Evolutionary conservation across 148 eudicot genomes (phyloP), one percentile per base, ranked within the genome.

Genomic region (Camellia sinensis): DNA sequence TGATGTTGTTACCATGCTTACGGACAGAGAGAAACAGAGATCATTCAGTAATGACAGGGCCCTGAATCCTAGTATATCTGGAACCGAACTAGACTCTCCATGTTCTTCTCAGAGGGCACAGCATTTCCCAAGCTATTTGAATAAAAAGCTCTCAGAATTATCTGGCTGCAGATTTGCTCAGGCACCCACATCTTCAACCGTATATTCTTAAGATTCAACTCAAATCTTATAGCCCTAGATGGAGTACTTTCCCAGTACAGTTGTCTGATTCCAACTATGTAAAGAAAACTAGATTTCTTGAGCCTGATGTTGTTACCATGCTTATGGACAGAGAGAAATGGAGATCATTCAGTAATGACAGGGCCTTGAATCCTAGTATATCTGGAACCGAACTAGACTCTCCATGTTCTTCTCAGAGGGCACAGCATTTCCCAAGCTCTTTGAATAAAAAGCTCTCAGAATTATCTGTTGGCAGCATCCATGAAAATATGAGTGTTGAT

Each of bases 101-200:
- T 89, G 74, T 80, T 89, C 89, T 83, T 79, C 89, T 64, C 85
- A 86, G 73, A 86, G 83, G 73, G 85, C 67, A 44, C 87, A 73
- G n/a, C 83, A 84, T 40, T 85, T 82, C 64, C 89, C 88, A 60
- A 83, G 80, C 80, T 80, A 79, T 74, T 65, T 82, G 40, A 85
- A 79, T 73, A 86, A 57, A 41, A 91, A 82, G 74, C 63, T 81
- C 63, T 86, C 91, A n/a, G 91, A 88, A 41, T 73, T 88, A n/a
- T n/a, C n/a, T n/a, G 99, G 99, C 99, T 87, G 91, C 95, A 53
- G 93, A 93, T 74, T 84, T 95, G 80, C 99, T 95, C 63, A 90
- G 86, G 82, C 94, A 91, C 66, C 92, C 97, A 69, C 87, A 83
- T 86, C 98, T 95, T 78, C 98, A 90, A 70, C 91, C 92, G 19